Evolutionary conservation across 2,329 filamentous ascomycete genomes (phyloP).

Genomic region (Fonsecaea pedrosoi): DNA sequence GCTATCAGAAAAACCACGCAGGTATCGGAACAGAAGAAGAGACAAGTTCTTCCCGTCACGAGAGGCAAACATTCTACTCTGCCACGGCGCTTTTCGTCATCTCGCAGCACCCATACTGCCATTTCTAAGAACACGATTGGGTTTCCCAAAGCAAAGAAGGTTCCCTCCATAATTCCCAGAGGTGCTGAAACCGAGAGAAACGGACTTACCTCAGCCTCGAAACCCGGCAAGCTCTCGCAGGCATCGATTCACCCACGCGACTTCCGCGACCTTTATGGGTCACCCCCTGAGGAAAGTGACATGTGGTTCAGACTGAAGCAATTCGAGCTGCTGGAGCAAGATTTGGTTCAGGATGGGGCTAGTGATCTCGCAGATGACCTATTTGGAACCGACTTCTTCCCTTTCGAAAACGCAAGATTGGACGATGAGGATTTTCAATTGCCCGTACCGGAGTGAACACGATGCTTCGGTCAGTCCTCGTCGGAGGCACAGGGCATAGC

Average conservation of each 20-base stretch:
- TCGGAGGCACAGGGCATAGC: background rate
- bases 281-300: conserved; percentile 51
- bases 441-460: conserved; percentile 34
- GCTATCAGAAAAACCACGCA: conserved; percentile 46
- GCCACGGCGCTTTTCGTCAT: conserved; percentile 59
- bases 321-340: conserved; percentile 48
- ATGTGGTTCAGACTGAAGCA: conserved; percentile 53
- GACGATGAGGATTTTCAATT: conserved; percentile 39
- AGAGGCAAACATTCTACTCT: conserved; percentile 31
- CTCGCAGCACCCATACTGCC: conserved; percentile 66
- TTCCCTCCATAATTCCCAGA: conserved; percentile 50
- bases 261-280: conserved; percentile 53
- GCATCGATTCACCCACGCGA: conserved; percentile 49
- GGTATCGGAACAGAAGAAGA: conserved; percentile 50
- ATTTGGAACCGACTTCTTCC: conserved; percentile 37
- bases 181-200: conserved; percentile 19
- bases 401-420: conserved; percentile 41
- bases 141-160: conserved; percentile 76
- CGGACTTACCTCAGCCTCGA: conserved; percentile 44
- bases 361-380: conserved; percentile 42
- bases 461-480: background rate
- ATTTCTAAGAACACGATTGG: conserved; percentile 83
- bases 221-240: conserved; percentile 37
- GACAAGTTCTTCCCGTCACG: conserved; percentile 42
- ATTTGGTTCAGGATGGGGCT: conserved; percentile 38